These are phyloP conservation scores for Arthonia radiata DNA, from an alignment of 495 filamentous ascomycete species.

Conservation along the genomic window DNA sequence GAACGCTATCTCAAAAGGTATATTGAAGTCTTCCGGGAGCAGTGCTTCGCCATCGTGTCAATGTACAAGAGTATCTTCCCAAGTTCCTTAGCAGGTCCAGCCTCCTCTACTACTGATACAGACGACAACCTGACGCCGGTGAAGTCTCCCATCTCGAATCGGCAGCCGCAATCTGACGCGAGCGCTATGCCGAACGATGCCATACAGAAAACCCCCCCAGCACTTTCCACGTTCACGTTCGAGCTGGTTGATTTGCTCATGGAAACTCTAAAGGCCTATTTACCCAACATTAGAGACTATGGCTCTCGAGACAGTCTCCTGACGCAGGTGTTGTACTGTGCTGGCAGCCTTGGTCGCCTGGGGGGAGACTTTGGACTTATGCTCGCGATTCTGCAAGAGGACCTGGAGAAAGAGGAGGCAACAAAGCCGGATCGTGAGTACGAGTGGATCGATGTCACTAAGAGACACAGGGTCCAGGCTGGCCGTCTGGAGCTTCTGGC, in stretches of 20 bases:
- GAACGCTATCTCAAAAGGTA: conserved; percentile 87
- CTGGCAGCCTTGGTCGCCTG: conserved; percentile 70
- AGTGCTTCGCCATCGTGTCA: conserved; percentile 82
- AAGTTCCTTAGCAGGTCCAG: conserved; percentile 13
- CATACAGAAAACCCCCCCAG: conserved; percentile 31
- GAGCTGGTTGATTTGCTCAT: conserved; percentile 64
- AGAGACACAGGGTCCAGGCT: conserved; percentile 68
- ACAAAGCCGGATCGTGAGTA: conserved; percentile 18
- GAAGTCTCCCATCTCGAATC: conserved; percentile 11
- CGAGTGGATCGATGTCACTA: conserved; percentile 69
- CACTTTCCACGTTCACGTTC: conserved; percentile 62
- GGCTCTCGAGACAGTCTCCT: conserved; percentile 61
- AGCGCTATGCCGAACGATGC: conserved; percentile 1
- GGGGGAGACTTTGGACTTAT: conserved; percentile 87
- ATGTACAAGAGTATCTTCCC: conserved; percentile 83
- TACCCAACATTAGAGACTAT: conserved; percentile 63
- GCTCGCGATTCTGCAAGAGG: conserved; percentile 39
- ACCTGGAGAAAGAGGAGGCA: conserved; percentile 16
- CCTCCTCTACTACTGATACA: background rate
- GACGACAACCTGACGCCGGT: conserved; percentile 2
- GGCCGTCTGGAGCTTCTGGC: conserved; percentile 67
- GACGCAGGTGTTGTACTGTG: conserved; percentile 89
- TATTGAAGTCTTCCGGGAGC: conserved; percentile 94
- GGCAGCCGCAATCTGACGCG: conserved; percentile 9
- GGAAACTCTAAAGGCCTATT: conserved; percentile 51